Evolutionary conservation across 1,284 basidiomycete genomes (phyloP).

Genomic region (Hemileia vastatrix): DNA sequence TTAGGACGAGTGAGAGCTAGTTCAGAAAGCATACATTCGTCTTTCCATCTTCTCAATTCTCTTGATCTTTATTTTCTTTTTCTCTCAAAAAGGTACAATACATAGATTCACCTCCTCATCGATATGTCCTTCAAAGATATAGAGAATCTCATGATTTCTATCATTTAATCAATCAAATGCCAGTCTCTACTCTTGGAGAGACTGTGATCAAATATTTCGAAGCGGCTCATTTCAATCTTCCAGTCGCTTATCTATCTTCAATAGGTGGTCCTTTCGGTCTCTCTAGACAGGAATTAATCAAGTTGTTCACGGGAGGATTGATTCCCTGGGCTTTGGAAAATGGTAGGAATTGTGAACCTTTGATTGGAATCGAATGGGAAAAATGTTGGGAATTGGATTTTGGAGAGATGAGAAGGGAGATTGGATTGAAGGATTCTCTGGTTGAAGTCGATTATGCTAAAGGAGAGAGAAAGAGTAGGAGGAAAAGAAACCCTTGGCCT

Average conservation of each 20-base stretch:
- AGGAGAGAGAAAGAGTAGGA: too few species aligned
- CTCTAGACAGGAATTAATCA: constrained; percentile 49
- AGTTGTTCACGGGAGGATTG: constrained; percentile 70
- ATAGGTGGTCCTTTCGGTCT: constrained; percentile 54
- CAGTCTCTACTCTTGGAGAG: constrained; percentile 81
- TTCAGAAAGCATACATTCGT: constrained; percentile 35
- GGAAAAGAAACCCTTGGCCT: too few species aligned
- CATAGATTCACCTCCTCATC: constrained; percentile 80
- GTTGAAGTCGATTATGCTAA: too few species aligned
- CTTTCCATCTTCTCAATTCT: not conserved
- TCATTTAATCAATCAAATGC: constrained; percentile 75
- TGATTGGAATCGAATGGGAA: constrained; percentile 94
- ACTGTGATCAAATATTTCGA: constrained; percentile 92
- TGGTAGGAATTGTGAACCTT: constrained; percentile 56
- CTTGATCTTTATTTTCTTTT: not conserved
- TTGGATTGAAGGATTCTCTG: constrained; percentile 56
- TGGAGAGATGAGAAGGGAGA: constrained; percentile 65
- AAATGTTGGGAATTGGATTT: constrained; percentile 78
- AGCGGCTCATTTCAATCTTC: constrained; percentile 80
- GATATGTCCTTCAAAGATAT: constrained; percentile 95
- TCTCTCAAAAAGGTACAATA: constrained; percentile 63
- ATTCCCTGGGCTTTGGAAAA: constrained; percentile 81
- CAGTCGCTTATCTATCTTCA: constrained; percentile 73
- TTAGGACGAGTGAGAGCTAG: constrained; percentile 46
- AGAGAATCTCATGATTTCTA: constrained; percentile 96